Evolutionary conservation across 495 filamentous ascomycete genomes (phyloP).

Genomic region (Bacidia rubella): DNA sequence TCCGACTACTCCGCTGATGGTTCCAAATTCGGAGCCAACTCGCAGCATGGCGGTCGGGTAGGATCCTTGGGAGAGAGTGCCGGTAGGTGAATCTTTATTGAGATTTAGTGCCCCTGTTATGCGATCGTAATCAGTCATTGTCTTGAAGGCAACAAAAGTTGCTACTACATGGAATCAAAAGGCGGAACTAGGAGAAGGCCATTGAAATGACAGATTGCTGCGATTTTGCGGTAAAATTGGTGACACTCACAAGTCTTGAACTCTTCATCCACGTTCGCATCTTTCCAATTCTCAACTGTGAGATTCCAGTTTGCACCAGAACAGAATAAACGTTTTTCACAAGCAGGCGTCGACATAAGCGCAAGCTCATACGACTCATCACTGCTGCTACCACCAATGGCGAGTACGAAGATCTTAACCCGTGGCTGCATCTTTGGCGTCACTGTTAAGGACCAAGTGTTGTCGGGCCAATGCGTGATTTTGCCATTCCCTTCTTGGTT

Average conservation of each 20-base stretch:
- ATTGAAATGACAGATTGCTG: no score
- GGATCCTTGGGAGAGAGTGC: background rate
- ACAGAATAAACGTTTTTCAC: background rate
- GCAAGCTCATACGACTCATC: background rate
- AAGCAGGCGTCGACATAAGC: background rate
- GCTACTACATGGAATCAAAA: no score
- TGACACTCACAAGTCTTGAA: background rate
- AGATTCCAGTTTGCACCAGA: constrained; percentile 14
- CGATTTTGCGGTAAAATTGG: no score
- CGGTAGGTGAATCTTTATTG: background rate
- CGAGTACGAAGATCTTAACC: background rate
- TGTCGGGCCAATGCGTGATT: constrained; percentile 3
- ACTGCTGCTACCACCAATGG: background rate
- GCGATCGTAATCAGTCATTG: background rate
- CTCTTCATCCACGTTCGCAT: constrained; percentile 2
- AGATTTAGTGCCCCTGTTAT: background rate
- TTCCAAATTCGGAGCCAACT: background rate
- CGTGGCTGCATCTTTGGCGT: background rate
- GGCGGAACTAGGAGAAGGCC: no score
- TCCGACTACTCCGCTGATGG: background rate
- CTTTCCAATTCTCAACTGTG: background rate
- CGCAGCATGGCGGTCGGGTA: constrained; percentile 1
- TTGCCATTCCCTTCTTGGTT: constrained; percentile 17
- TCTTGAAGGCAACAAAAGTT: background rate
- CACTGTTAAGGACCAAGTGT: background rate